Percentiles rank a stretch among this genome's conserved stretches.
Conservation (phyloP, 768 basidiomycete genomes). For the Tulasnella sp. region DNA sequence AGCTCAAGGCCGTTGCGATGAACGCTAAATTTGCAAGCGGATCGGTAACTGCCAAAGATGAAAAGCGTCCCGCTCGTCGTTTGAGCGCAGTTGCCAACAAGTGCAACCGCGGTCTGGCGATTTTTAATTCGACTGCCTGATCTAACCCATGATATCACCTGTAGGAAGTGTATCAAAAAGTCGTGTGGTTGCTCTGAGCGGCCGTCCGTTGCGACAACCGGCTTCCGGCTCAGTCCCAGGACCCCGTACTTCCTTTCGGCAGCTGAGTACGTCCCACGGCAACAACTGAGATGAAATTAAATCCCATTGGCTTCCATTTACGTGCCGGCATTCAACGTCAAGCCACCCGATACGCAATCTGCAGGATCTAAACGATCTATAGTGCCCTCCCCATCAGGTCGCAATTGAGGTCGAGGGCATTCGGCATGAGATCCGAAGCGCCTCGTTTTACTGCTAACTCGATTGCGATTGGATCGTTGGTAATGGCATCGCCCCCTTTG, state of each 20-base stretch:
- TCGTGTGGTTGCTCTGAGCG: not conserved
- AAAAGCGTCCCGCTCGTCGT: too few relatives aligned
- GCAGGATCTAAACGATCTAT: too few relatives aligned
- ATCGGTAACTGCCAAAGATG: too few relatives aligned
- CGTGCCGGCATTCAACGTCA: not conserved
- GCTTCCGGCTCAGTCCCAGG: not conserved
- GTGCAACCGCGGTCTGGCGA: too few relatives aligned
- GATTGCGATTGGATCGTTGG: not conserved
- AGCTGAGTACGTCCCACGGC: not conserved
- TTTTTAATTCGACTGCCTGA: too few relatives aligned
- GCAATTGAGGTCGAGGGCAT: not conserved
- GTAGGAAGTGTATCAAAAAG: not conserved
- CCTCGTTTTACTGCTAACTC: not conserved
- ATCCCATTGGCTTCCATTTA: too few relatives aligned
- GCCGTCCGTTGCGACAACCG: not conserved
- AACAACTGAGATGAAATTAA: not conserved
- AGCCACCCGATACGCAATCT: not conserved
- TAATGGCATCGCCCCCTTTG: not conserved
- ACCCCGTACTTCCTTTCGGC: not conserved
- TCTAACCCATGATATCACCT: not conserved
- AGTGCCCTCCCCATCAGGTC: not conserved
- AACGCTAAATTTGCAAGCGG: too few relatives aligned
- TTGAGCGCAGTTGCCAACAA: too few relatives aligned
- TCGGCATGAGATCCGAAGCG: not conserved
- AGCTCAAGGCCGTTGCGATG: too few relatives aligned